Percentiles rank a stretch among this genome's conserved stretches.
phyloP scores from a whole-genome alignment of 31 red algal genomes.

The Asparagopsis taxiformis region DNA sequence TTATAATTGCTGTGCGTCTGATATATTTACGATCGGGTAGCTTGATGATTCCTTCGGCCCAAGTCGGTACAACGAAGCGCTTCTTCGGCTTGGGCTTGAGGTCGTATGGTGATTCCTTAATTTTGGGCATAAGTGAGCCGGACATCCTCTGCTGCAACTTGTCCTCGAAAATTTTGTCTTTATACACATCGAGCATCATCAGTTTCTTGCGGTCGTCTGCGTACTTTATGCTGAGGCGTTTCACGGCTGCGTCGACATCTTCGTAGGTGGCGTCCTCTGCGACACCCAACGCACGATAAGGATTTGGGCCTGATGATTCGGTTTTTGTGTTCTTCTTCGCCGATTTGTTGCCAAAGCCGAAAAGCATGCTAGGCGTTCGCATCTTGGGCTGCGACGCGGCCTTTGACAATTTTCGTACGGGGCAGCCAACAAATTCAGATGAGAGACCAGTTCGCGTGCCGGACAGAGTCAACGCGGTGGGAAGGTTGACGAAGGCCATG shows the following conservation, averaged over 20 bases:
- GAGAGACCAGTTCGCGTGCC: not conserved
- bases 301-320: conserved; percentile 59
- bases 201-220: conserved; percentile 90
- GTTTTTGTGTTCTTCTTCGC: conserved; percentile 10
- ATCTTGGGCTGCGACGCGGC: not conserved
- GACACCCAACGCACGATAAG: conserved; percentile 86
- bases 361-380: conserved; percentile 45
- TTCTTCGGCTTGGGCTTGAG: conserved; percentile 58
- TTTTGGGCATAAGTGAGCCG: conserved; percentile 71
- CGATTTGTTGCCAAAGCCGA: conserved; percentile 57
- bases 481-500: not conserved
- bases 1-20: conserved; percentile 69
- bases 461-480: not conserved
- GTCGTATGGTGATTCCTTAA: conserved; percentile 89
- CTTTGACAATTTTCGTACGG: not conserved
- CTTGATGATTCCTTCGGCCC: conserved; percentile 71
- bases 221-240: conserved; percentile 86
- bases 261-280: conserved; percentile 94
- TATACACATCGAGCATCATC: conserved; percentile 88
- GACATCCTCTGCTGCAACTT: conserved; percentile 84
- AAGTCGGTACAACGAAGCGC: conserved; percentile 64
- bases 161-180: conserved; percentile 96
- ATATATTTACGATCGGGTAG: conserved; percentile 75
- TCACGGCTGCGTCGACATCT: conserved; percentile 86
- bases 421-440: not conserved